phyloP scores from a whole-genome alignment of 768 basidiomycete genomes.

The Russula earlei region DNA sequence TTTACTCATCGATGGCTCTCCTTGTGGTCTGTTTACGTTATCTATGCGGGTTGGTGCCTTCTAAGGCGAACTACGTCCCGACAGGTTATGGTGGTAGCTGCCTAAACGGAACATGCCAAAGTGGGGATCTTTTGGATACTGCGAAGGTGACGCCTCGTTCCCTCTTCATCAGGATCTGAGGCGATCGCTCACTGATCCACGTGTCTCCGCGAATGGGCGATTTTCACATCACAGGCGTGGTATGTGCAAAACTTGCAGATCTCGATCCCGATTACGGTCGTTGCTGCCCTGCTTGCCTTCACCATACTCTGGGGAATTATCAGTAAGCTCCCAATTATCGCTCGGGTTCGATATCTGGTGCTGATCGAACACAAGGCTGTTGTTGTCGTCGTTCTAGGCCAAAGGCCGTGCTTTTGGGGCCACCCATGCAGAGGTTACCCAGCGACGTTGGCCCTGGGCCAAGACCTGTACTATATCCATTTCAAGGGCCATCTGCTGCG shows the following conservation, averaged over 20 bases:
- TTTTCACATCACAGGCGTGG: slow-evolving; percentile 55
- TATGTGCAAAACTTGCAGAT: slow-evolving; percentile 69
- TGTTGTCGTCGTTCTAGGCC: not conserved
- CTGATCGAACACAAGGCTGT: not conserved
- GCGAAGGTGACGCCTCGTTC: slow-evolving; percentile 39
- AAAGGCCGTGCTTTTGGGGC: not conserved
- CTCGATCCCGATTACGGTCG: slow-evolving; percentile 69
- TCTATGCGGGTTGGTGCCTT: not conserved
- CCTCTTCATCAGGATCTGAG: not conserved
- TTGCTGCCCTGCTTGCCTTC: slow-evolving; percentile 53
- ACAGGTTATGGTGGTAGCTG: slow-evolving; percentile 68
- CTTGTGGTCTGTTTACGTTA: slow-evolving; percentile 51
- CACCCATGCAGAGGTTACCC: not conserved
- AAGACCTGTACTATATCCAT: not conserved
- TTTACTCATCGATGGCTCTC: slow-evolving; percentile 68
- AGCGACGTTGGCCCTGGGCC: not conserved
- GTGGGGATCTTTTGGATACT: slow-evolving; percentile 48
- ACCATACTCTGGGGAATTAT: slow-evolving; percentile 45
- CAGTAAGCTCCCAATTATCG: slow-evolving; percentile 15
- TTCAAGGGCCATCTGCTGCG: not conserved
- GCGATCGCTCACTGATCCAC: slow-evolving; percentile 3
- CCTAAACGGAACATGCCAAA: slow-evolving; percentile 46
- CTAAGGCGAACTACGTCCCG: slow-evolving; percentile 12
- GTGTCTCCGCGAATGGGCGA: not conserved
- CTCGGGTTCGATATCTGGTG: not conserved